Conservation (phyloP, 228 moss, liverwort and hornwort genomes). For the Sphagnum fallax region DNA sequence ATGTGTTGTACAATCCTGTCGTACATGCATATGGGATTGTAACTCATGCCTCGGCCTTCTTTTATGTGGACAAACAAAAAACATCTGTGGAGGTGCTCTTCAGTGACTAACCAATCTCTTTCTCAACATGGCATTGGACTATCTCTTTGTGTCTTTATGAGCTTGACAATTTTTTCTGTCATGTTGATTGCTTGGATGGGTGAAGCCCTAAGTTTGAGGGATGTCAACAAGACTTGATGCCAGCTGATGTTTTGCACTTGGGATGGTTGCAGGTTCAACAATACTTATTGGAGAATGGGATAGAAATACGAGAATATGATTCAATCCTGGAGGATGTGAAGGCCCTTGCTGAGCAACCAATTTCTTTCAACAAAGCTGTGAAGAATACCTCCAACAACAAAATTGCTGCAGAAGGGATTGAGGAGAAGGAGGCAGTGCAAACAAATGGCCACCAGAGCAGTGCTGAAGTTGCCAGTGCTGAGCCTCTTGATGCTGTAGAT, state of each 20-base stretch:
- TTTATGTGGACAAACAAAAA: slow-evolving; percentile 70
- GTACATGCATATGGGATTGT: slow-evolving; percentile 73
- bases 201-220: too few species aligned
- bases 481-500: slow-evolving; percentile 20
- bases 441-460: slow-evolving; percentile 27
- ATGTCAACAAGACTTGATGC: too few species aligned
- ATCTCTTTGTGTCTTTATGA: background rate
- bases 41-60: slow-evolving; percentile 53
- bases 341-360: slow-evolving; percentile 31
- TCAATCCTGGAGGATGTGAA: slow-evolving; percentile 60
- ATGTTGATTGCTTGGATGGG: too few species aligned
- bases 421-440: slow-evolving; percentile 12
- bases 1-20: slow-evolving; percentile 78
- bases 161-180: too few species aligned
- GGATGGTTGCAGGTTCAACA: slow-evolving; percentile 50
- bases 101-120: background rate
- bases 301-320: slow-evolving; percentile 63
- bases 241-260: background rate
- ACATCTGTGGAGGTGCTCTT: slow-evolving; percentile 46
- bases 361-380: slow-evolving; percentile 13
- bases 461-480: slow-evolving; percentile 18
- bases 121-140: background rate
- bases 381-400: slow-evolving; percentile 10
- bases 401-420: slow-evolving; percentile 5
- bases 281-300: slow-evolving; percentile 70